phyloP scores from a whole-genome alignment of 768 basidiomycete genomes.

The Collybia mongolica region DNA sequence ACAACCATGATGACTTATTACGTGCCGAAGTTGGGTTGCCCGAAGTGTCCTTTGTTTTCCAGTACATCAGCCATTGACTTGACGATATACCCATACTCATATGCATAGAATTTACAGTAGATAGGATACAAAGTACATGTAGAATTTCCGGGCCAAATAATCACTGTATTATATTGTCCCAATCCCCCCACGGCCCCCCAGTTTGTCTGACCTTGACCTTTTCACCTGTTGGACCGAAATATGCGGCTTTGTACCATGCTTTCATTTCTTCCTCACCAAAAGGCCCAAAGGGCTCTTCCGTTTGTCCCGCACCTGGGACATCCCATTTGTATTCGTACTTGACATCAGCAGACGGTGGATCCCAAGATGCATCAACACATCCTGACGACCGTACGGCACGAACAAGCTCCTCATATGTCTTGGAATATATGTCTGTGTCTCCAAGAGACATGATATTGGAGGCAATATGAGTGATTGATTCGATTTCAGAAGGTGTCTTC shows the following conservation, averaged over 20 bases:
- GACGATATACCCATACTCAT: not conserved
- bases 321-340: slow-evolving; percentile 86
- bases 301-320: slow-evolving; percentile 42
- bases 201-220: slow-evolving; percentile 71
- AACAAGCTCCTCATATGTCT: slow-evolving; percentile 83
- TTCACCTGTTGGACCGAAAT: slow-evolving; percentile 78
- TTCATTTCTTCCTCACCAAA: slow-evolving; percentile 79
- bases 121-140: not conserved
- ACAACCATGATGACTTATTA: slow-evolving; percentile 93
- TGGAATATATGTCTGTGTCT: slow-evolving; percentile 83
- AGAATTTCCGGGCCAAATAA: not conserved
- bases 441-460: slow-evolving; percentile 87
- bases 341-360: slow-evolving; percentile 72
- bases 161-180: slow-evolving; percentile 64
- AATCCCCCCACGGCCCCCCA: slow-evolving; percentile 72
- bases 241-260: slow-evolving; percentile 76
- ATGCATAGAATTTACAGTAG: not conserved
- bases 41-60: slow-evolving; percentile 94
- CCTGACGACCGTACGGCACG: slow-evolving; percentile 73
- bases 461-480: slow-evolving; percentile 80
- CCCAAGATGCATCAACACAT: slow-evolving; percentile 65
- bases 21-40: slow-evolving; percentile 83
- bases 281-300: slow-evolving; percentile 70
- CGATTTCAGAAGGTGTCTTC: slow-evolving; percentile 55
- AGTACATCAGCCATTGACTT: slow-evolving; percentile 84